Base-by-base conservation (phyloP, 208 protist species). In the Leishmania braziliensis region DNA sequence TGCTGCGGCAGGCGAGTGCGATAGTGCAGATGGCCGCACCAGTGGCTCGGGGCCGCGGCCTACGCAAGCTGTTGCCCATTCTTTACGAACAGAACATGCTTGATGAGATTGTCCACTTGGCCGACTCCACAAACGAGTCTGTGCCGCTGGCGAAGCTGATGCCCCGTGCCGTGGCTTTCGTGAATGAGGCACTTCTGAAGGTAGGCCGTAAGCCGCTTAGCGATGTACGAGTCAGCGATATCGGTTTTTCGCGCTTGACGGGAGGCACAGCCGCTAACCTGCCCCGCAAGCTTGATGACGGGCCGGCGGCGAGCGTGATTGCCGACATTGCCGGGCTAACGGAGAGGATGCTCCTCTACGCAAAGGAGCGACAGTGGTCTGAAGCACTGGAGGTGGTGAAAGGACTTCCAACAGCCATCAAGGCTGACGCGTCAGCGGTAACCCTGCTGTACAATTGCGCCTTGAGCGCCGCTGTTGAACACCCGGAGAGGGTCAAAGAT, bases 361-460 rank as follows among this genome's bases (percentile, higher is more conserved):
- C 92, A 6, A 96, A 95, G 81, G 92, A 96, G 71, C 86, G 83
- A 54, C 78, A 98, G 77, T 98, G 95, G 93, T 75, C 60, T 6
- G 90, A 88, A 79, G 93, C 95, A 62, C 77, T 96, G 14, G 70
- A 84, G 20, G 79, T 89, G 12, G 78, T 98, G 0, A 56, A 85
- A 16, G 43, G 72, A 39, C 79, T 95, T 18, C 75, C 77, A 36
- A 62, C 43, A 10, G n/a, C 78, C 14, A 75, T 69, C 36, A 43
- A 76, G 54, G 84, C 86, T 33, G 89, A 94, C 54, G 70, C 84
- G 4, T 89, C 90, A 6, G 89, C 92, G 23, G 53, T 95, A n/a
- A 95, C 92, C 23, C 85, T 98, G n/a, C 54, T 98, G 12, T 97
- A 96, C 86, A 98, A 98, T 77, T 98, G 95, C 69, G 93, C 91